Evolutionary conservation across 768 basidiomycete species (phyloP), one percentile per base, ranked within the genome.

Genomic region (Amanita thiersii): DNA sequence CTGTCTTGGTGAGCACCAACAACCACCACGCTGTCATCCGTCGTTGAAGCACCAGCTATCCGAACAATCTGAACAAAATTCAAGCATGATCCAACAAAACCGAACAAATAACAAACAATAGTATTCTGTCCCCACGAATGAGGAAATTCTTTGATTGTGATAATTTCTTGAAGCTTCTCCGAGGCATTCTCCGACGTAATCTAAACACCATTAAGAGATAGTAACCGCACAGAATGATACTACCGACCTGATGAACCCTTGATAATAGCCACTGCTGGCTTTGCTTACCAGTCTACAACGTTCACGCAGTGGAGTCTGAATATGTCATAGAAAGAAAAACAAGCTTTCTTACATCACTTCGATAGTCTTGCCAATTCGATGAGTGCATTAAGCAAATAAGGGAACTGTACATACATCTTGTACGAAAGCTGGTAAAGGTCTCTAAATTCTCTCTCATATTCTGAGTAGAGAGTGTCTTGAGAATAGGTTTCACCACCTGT

Each of bases 41-140:
- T 60, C 8, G 66, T 55, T 12, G 80, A 77, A 19, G 81, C 75
- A 39, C 88, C 88, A 53, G 80, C 77, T 55, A 92, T 84, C 54
- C 75, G 73, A 36, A 78, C 70, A 51, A 92, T 79, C 86, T 89
- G 51, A 39, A 50, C n/a, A 44, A 28, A 31, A 34, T 37, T 35
- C 50, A 19, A 50, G 46, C 29, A 32, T 35, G 41, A 46, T 32
- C 24, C 50, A 46, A 15, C 32, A 31, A 40, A 32, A 12, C 18
- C 30, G 19, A 40, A n/a, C 41, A 15, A 20, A 29, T 31, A 25
- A 57, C 78, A 45, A 55, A 84, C 80, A 47, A 88, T 78, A 39
- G 75, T 73, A 59, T 85, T 81, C 68, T 96, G 92, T 7, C 81
- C 81, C 91, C 90, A 92, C 2, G 76, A 62, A 57, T 92, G 89